These are phyloP conservation scores for Aquilaria yunnanensis DNA, from an alignment of 345 rosid species.

Conservation along the genomic window DNA sequence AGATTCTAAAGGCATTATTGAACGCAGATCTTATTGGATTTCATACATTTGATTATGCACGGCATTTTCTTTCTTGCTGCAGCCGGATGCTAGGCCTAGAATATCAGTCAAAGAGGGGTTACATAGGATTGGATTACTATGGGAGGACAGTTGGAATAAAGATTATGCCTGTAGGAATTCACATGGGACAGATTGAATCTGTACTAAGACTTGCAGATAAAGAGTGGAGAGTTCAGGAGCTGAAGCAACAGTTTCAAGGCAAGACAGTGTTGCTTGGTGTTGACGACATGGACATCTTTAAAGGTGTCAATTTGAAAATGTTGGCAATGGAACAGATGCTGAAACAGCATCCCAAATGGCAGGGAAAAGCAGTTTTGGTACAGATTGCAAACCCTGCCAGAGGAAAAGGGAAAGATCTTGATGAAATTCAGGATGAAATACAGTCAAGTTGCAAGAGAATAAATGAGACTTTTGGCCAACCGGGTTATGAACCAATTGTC, in stretches of 20 bases:
- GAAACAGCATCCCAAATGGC: constrained; percentile 68
- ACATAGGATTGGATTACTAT: constrained; percentile 68
- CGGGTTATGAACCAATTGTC: constrained; percentile 63
- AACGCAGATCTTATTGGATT: constrained; percentile 72
- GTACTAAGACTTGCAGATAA: constrained; percentile 60
- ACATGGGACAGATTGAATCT: constrained; percentile 69
- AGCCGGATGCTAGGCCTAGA: constrained; percentile 70
- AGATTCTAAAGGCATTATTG: constrained; percentile 64
- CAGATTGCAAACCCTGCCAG: constrained; percentile 73
- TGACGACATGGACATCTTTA: constrained; percentile 82
- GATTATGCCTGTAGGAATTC: constrained; percentile 80
- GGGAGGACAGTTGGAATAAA: constrained; percentile 77
- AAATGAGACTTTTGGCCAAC: constrained; percentile 48
- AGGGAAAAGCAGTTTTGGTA: constrained; percentile 59
- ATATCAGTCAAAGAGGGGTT: constrained; percentile 73
- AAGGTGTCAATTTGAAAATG: constrained; percentile 67
- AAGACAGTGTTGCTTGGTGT: constrained; percentile 67
- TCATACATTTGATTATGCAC: constrained; percentile 93
- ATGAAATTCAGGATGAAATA: constrained; percentile 59
- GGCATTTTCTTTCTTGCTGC: constrained; percentile 79
- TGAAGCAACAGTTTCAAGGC: constrained; percentile 64
- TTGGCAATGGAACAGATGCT: constrained; percentile 76
- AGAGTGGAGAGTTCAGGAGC: constrained; percentile 68
- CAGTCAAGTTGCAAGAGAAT: constrained; percentile 53
- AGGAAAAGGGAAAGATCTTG: constrained; percentile 62